Base-by-base conservation (phyloP, 2,329 filamentous ascomycete species). In the Tolypocladium amazonense region DNA sequence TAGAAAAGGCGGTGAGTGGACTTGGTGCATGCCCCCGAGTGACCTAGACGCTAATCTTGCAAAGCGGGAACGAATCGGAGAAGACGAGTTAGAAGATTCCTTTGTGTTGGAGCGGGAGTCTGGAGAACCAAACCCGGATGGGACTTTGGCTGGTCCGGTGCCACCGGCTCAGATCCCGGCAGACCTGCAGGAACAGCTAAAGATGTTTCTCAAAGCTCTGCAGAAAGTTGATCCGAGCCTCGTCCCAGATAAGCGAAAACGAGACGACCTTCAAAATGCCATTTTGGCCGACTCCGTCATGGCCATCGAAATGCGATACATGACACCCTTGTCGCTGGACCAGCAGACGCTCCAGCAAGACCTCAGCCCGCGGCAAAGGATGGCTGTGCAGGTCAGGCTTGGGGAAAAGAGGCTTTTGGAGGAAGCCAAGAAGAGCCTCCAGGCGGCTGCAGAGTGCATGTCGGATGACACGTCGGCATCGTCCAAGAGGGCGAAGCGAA, bases 391-490 rank as follows among this genome's bases (percentile, higher is more conserved):
- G 57, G 87, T 92, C 41, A 81, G 89, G 61, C 73, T 86, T 3
- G 89, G 89, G 18, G 89, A 93, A 73, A 91, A 91, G 71, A 79
- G 80, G 65, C 76, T 92, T 7, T 69, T 92, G 30, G 73, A 77
- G 59, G 79, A 84, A 66, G 77, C 85, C 1, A 76, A 81, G 61
- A 65, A 62, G 14, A 65, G 72, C 18, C 63, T 72, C 3, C 56
- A 72, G 70, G 63, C 69, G 47, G 33, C 58, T 27, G 61, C 76
- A 25, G 59, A 59, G 27, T 57, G 57, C 23, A 41, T 53, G 14
- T 25, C 39, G 11, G 68, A 69, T 30, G 63, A 64, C 11, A 59
- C 66, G 41, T 37, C 59, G n/a, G 66, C 65, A 23, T 64, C 71
- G 4, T 59, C 64, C 15, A 76, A 75, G 66, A 70, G 64, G 59